These are phyloP conservation scores for Echinosophora koreensis DNA, from an alignment of 306 rosid genomes.

Conservation along the genomic window DNA sequence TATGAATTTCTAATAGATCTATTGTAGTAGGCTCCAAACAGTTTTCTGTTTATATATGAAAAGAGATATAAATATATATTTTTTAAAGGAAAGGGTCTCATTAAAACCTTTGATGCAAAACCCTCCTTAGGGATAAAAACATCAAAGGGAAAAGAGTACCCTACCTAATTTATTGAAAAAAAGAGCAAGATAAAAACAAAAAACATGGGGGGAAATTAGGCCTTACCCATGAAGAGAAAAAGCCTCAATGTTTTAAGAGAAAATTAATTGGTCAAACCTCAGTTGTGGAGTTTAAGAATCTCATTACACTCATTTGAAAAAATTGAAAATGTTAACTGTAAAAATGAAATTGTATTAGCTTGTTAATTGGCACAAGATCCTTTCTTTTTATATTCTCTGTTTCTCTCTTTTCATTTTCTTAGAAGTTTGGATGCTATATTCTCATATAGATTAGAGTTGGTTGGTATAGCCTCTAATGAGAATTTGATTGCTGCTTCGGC, in stretches of 20 bases:
- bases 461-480: conserved; percentile 49
- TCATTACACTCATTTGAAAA: not conserved
- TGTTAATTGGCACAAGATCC: not conserved
- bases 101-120: no score
- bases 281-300: conserved; percentile 15
- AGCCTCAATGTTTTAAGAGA: not conserved
- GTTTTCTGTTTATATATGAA: conserved; percentile 9
- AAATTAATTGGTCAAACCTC: conserved; percentile 10
- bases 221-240: no score
- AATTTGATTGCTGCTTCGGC: conserved; percentile 51
- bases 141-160: no score
- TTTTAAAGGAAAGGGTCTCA: no score
- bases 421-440: not conserved
- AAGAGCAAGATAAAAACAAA: no score
- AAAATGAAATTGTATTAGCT: conserved; percentile 2
- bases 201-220: no score
- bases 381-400: conserved; percentile 17
- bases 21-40: not conserved
- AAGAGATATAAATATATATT: no score
- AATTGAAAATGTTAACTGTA: conserved; percentile 13
- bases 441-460: conserved; percentile 37
- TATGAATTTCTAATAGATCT: not conserved
- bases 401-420: not conserved
- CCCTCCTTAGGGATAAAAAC: no score
- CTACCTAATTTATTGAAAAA: no score